A percentile compares a stretch with the other conserved stretches of the same genome.
These are phyloP conservation scores for Physcomitrium patens DNA, from an alignment of 225 moss, liverwort and hornwort species.

Conservation along the genomic window DNA sequence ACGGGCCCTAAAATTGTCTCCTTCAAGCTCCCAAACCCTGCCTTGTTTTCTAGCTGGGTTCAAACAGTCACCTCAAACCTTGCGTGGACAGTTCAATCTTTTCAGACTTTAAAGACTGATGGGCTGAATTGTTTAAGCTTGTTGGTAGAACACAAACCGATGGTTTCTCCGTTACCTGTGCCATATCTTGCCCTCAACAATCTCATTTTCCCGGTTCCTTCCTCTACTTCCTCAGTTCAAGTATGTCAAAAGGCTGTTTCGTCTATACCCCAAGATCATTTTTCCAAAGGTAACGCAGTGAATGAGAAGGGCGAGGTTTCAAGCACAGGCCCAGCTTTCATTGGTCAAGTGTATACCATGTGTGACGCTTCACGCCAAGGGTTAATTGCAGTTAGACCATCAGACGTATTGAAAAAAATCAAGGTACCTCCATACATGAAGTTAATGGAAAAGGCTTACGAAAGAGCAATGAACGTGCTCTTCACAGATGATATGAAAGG, in stretches of 20 bases:
- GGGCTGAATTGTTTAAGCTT: constrained; percentile 34
- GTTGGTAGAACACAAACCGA: constrained; percentile 36
- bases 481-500: constrained; percentile 82
- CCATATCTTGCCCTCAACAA: constrained; percentile 51
- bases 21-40: constrained; percentile 43
- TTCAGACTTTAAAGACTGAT: constrained; percentile 29
- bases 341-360: constrained; percentile 98
- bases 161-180: constrained; percentile 44
- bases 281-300: constrained; percentile 31
- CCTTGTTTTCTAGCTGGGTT: constrained; percentile 42
- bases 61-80: constrained; percentile 46
- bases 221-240: constrained; percentile 37
- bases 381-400: constrained; percentile 85
- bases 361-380: constrained; percentile 90
- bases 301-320: constrained; percentile 58
- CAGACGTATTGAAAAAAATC: constrained; percentile 70
- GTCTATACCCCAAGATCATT: constrained; percentile 39
- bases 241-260: constrained; percentile 38
- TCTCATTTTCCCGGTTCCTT: constrained; percentile 35
- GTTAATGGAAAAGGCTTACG: constrained; percentile 64
- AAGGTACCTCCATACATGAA: constrained; percentile 76
- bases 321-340: constrained; percentile 87
- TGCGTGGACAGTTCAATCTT: constrained; percentile 35
- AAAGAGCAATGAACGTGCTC: constrained; percentile 46
- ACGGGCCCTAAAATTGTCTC: constrained; percentile 28